These are phyloP conservation scores for Sechiopsis laciniata DNA, from an alignment of 306 rosid genomes.

Conservation along the genomic window DNA sequence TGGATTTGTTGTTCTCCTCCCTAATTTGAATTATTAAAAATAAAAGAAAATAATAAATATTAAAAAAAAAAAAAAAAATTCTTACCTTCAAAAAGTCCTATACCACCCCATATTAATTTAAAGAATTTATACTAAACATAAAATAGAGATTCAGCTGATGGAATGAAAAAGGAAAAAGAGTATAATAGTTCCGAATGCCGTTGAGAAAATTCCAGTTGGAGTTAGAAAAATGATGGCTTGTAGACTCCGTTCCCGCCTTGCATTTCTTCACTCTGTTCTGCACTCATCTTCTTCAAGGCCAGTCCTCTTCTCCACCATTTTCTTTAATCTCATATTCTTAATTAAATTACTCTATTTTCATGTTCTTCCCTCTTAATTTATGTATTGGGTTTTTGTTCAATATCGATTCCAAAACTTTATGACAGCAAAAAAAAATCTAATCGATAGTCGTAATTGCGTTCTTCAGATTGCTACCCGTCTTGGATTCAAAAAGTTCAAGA, in stretches of 20 bases:
- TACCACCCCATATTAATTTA: no score
- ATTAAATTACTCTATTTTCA: neutral
- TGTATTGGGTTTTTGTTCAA: neutral
- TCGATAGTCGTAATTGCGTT: slow-evolving; percentile 14
- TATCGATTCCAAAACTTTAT: slow-evolving; percentile 12
- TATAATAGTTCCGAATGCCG: neutral
- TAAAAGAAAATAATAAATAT: no score
- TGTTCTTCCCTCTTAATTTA: neutral
- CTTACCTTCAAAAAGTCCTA: no score
- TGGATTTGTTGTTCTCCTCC: no score
- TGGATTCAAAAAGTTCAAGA: slow-evolving; percentile 18
- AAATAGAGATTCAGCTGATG: no score
- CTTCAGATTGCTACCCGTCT: slow-evolving; percentile 36
- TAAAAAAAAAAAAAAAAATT: no score
- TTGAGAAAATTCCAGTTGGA: neutral
- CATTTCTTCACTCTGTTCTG: slow-evolving; percentile 26
- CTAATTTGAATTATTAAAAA: no score
- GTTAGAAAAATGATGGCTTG: slow-evolving; percentile 33
- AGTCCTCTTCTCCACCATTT: slow-evolving; percentile 14
- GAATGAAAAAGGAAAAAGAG: neutral
- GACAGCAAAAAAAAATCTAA: neutral
- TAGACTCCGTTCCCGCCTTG: slow-evolving; percentile 35
- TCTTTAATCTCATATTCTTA: neutral
- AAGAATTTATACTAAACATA: no score
- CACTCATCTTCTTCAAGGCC: slow-evolving; percentile 40